Base-by-base conservation (phyloP, 441 rosid species). In the Euphorbia corollata region DNA sequence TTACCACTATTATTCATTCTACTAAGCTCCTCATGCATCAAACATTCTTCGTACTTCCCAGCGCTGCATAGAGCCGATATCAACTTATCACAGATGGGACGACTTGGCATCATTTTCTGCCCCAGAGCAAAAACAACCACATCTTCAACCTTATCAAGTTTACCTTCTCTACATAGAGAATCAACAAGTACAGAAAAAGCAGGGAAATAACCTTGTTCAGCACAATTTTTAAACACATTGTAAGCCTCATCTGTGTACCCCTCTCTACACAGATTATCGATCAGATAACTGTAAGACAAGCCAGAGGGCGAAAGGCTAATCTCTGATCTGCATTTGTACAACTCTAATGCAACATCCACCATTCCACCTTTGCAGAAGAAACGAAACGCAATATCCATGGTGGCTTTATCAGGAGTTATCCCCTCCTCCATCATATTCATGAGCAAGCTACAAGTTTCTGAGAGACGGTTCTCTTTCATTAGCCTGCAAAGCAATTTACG, bases 311-410 rank as follows among this genome's bases (percentile, higher is more conserved):
- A 74, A 56, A 86, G 77, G 27, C 83, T 83, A 34, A 84, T 72
- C 65, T 86, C 91, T 6, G 82, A 80, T 75, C 85, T 81, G 62
- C 84, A 81, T 61, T 83, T 69, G 72, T 83, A 88, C 73, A 93
- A 70, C 64, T 87, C 88, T 15, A 83, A 73, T 10, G 96, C 97
- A 70, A 77, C 86, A 63, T 86, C 88, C 57, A 85, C 87, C 86
- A 85, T 83, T 47, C 99, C 97, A 9, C 85, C 87, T 74, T 93
- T 93, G 71, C 96, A 87, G 71, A 91, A 85, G 82, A 85, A 93
- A 71, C 96, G 85, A 47, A 93, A 78, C 36, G 84, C 81, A 58
- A 87, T 84, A 68, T 82, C 84, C 83, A 91, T 81, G 0, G 97
- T 87, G 48, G 72, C 69, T 74, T 66, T 72, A 69, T 89, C 84